Percentiles rank a stretch among this genome's conserved stretches.
These are phyloP conservation scores for Brassica hybrid DNA, from an alignment of 441 rosid species.

Conservation along the genomic window DNA sequence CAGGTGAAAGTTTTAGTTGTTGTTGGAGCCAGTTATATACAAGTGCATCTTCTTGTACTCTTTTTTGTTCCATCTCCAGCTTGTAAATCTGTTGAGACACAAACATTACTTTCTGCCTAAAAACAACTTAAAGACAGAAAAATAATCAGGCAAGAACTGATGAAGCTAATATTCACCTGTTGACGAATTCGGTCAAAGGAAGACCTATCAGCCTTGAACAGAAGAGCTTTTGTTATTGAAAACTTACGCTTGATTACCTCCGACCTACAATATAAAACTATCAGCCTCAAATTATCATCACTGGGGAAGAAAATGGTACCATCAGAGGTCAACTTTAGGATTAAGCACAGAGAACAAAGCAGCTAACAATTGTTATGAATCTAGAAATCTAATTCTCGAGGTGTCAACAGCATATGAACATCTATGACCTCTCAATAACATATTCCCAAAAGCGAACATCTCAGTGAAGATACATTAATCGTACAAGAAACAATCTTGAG, in stretches of 20 bases:
- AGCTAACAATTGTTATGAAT: constrained; percentile 11
- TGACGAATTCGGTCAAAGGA: constrained; percentile 80
- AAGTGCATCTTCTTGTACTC: constrained; percentile 81
- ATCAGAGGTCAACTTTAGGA: neutral
- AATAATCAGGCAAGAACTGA: neutral
- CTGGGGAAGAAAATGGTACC: neutral
- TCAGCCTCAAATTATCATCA: neutral
- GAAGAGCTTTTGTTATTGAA: constrained; percentile 77
- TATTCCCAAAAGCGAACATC: neutral
- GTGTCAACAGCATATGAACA: neutral
- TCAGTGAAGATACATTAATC: neutral
- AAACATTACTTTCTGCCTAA: constrained; percentile 9
- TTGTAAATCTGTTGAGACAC: constrained; percentile 62
- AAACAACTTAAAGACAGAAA: constrained; percentile 8
- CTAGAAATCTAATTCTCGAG: neutral
- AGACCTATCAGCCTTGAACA: constrained; percentile 82
- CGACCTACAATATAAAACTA: constrained; percentile 47
- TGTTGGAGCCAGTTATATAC: constrained; percentile 93
- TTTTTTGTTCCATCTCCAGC: constrained; percentile 84
- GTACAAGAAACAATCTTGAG: neutral
- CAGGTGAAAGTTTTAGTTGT: constrained; percentile 88
- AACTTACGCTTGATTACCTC: constrained; percentile 78
- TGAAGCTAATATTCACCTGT: constrained; percentile 60
- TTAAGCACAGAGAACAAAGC: neutral
- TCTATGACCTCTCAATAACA: too few species aligned